phyloP scores from a whole-genome alignment of 2,329 filamentous ascomycete species.

The Colletotrichum sp. region DNA sequence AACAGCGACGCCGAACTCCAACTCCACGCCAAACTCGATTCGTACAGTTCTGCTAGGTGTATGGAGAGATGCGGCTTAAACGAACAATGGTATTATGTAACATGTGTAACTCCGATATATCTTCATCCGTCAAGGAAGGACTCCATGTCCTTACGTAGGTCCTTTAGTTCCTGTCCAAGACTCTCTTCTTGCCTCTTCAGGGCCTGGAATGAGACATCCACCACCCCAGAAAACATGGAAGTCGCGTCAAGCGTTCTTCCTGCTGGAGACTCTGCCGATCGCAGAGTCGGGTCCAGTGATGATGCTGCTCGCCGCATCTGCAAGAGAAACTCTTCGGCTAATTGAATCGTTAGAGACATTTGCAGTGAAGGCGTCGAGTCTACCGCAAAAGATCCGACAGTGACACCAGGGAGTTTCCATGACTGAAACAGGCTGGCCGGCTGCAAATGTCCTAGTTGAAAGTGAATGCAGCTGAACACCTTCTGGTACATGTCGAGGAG shows the following conservation, averaged over 20 bases:
- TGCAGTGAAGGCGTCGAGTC: conserved; percentile 44
- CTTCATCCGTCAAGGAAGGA: conserved; percentile 29
- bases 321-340: conserved; percentile 45
- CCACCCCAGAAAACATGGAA: conserved; percentile 37
- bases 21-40: background rate
- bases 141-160: conserved; percentile 37
- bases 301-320: conserved; percentile 37
- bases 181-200: conserved; percentile 38
- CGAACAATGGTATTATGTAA: background rate
- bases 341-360: conserved; percentile 45
- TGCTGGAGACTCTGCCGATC: conserved; percentile 5
- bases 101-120: background rate
- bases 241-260: conserved; percentile 21
- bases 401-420: conserved; percentile 46
- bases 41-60: background rate
- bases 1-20: background rate
- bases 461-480: conserved; percentile 40
- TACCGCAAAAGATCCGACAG: conserved; percentile 43
- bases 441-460: conserved; percentile 33
- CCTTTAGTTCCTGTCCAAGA: conserved; percentile 34
- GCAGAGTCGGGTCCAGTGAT: conserved; percentile 28
- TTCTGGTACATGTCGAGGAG: conserved; percentile 45
- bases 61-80: background rate
- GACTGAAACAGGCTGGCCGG: conserved; percentile 32
- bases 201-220: conserved; percentile 26